Conservation (phyloP, 768 basidiomycete genomes). For the Lyophyllum decastes region DNA sequence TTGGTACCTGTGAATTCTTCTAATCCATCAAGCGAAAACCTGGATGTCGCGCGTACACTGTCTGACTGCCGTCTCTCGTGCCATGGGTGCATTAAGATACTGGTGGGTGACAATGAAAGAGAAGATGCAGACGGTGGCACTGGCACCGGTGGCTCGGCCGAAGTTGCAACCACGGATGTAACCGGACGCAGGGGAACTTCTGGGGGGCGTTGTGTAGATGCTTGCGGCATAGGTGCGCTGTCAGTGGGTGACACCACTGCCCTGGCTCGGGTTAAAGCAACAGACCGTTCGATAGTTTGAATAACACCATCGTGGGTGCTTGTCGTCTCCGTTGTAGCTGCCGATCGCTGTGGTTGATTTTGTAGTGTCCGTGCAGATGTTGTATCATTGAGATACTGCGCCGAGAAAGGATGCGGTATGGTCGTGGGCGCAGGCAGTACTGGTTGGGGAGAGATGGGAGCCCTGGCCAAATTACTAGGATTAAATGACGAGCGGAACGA, state of each 20-base stretch:
- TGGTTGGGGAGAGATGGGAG: not conserved
- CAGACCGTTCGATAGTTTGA: conserved; percentile 1
- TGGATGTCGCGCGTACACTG: not conserved
- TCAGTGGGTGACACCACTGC: not conserved
- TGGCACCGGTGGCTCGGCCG: not conserved
- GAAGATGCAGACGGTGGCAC: not conserved
- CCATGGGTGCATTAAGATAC: conserved; percentile 17
- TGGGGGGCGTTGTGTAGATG: not conserved
- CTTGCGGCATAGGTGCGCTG: not conserved
- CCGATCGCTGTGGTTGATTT: not conserved
- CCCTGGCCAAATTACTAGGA: not conserved
- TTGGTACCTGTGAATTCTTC: not conserved
- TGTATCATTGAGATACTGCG: conserved; percentile 1
- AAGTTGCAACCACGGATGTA: not conserved
- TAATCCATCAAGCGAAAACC: conserved; percentile 3
- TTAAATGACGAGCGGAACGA: not conserved
- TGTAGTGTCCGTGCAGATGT: not conserved
- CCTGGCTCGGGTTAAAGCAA: not conserved
- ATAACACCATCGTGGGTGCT: conserved; percentile 4
- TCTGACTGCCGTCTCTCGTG: conserved; percentile 6
- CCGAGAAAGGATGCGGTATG: conserved; percentile 12
- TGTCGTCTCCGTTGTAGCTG: not conserved
- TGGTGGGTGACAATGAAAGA: conserved; percentile 4
- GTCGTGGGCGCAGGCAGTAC: not conserved
- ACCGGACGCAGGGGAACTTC: not conserved